Percentiles rank a stretch among this genome's conserved stretches.
Conservation (phyloP, 2,329 filamentous ascomycete genomes). For the Exophiala calicioides region DNA sequence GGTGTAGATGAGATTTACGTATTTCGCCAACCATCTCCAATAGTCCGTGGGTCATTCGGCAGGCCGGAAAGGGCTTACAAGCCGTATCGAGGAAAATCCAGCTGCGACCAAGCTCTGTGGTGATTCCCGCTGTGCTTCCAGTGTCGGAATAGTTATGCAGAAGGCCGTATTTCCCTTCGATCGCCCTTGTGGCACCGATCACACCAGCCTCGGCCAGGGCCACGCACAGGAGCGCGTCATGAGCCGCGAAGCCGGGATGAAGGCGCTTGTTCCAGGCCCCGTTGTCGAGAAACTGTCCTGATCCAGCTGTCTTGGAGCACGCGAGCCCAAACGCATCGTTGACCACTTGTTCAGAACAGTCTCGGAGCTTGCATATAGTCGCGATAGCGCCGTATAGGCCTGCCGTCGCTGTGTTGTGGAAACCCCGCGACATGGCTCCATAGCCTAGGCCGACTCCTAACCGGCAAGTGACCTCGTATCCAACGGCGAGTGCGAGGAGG, state of each 20-base stretch:
- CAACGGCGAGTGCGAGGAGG: conserved; percentile 30
- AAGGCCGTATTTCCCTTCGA: conserved; percentile 20
- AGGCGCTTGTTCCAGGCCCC: conserved; percentile 41
- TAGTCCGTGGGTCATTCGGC: conserved; percentile 22
- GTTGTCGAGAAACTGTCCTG: conserved; percentile 41
- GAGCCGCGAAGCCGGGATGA: conserved; percentile 40
- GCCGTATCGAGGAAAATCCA: conserved; percentile 20
- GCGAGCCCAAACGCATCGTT: conserved; percentile 39
- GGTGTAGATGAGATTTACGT: conserved; percentile 2
- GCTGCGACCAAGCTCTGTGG: conserved; percentile 10
- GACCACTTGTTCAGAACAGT: conserved; percentile 27
- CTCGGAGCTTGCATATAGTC: conserved; percentile 33
- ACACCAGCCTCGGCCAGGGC: conserved; percentile 37
- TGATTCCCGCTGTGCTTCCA: neutral
- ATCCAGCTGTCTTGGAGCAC: conserved; percentile 38
- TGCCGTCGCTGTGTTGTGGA: conserved; percentile 39
- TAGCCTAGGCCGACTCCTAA: conserved; percentile 36
- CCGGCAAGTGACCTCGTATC: conserved; percentile 36
- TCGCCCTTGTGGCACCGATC: conserved; percentile 11
- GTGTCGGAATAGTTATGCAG: conserved; percentile 10
- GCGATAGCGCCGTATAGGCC: conserved; percentile 39
- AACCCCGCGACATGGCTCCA: conserved; percentile 37
- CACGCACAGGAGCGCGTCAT: conserved; percentile 39
- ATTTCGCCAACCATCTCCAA: conserved; percentile 20
- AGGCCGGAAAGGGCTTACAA: conserved; percentile 24